A percentile compares a stretch with the other conserved stretches of the same genome.
These are phyloP conservation scores for Lindgomyces ingoldianus DNA, from an alignment of 495 filamentous ascomycete species.

Conservation along the genomic window DNA sequence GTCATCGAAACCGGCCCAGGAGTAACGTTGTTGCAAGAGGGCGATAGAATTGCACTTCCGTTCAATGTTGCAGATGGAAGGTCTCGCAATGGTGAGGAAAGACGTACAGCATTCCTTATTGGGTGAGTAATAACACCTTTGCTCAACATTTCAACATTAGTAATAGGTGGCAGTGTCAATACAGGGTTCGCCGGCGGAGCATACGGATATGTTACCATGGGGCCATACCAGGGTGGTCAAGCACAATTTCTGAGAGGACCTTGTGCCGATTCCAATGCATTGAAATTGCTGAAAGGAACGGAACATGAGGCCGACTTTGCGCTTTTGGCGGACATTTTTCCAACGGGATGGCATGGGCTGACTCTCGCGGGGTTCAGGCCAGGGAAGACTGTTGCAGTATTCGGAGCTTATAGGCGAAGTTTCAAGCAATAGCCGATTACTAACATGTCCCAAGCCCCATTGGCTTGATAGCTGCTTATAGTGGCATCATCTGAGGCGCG, in stretches of 20 bases:
- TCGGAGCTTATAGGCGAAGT: slow-evolving; percentile 38
- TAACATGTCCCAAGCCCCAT: slow-evolving; percentile 45
- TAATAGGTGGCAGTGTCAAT: slow-evolving; percentile 50
- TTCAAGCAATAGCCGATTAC: background rate
- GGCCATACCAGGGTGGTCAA: slow-evolving; percentile 55
- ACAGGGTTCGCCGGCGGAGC: slow-evolving; percentile 61
- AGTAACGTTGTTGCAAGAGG: slow-evolving; percentile 45
- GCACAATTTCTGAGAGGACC: slow-evolving; percentile 60
- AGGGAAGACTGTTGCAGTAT: slow-evolving; percentile 58
- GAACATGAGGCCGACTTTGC: slow-evolving; percentile 46
- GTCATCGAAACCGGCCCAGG: slow-evolving; percentile 50
- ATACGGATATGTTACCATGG: slow-evolving; percentile 64
- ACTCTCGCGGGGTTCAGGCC: slow-evolving; percentile 56
- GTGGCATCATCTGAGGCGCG: slow-evolving; percentile 54
- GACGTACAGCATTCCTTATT: slow-evolving; percentile 58
- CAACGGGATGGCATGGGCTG: slow-evolving; percentile 62
- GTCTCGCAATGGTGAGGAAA: slow-evolving; percentile 61
- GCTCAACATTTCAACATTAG: background rate
- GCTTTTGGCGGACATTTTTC: slow-evolving; percentile 57
- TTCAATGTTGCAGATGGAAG: slow-evolving; percentile 62
- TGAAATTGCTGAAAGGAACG: slow-evolving; percentile 47
- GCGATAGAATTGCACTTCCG: slow-evolving; percentile 57
- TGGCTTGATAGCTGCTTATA: slow-evolving; percentile 61
- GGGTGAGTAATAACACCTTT: slow-evolving; percentile 18
- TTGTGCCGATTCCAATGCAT: slow-evolving; percentile 60